Evolutionary conservation across 2,329 filamentous ascomycete genomes (phyloP), one percentile per base, ranked within the genome.

Genomic region (Talaromyces sp.): DNA sequence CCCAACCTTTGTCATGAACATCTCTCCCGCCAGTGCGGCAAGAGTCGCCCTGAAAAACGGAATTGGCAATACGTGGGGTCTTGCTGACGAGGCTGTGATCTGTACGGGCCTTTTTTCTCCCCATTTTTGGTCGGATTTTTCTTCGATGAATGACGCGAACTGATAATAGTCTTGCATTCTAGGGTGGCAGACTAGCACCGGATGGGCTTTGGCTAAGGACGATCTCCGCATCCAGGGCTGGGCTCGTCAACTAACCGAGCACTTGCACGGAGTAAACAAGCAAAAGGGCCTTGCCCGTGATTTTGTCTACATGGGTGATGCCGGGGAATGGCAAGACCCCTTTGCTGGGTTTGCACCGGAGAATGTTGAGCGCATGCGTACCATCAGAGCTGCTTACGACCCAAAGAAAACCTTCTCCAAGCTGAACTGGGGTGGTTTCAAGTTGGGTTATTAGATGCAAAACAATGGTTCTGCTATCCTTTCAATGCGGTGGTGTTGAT

Each of bases 171-270:
- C 5, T 19, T n/a, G 7, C 7, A 17, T 54, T 24, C 14, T 26
- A 77, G 75, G 69, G 43, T 77, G 71, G 72, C 75, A 78, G 66
- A 62, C 76, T 21, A 69, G 70, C 19, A 77, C 74, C 0, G 70
- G 68, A 0, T 79, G 75, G 75, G 69, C 60, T 12, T 64, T 70
- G 10, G 69, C 67, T 0, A 64, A 69, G 7, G 74, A 78, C 57
- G 75, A 77, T 52, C 60, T 74, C 5, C 69, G 74, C 0, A 65
- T 79, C 21, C 67, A 70, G 2, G 64, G 66, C 17, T 78, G 74
- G 72, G 62, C 69, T 0, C 69, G 65, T 10, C 61, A 64, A 21
- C 58, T 74, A 5, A 58, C 68, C 1, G 71, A 72, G 14, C 63
- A 67, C 17, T 64, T 72, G 8, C 73, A 79, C 57, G 51, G 56